Percentiles rank a stretch among this genome's conserved stretches.
Evolutionary conservation across 139 green algal species (phyloP).

Genomic region (Chlamydomonas sp.): DNA sequence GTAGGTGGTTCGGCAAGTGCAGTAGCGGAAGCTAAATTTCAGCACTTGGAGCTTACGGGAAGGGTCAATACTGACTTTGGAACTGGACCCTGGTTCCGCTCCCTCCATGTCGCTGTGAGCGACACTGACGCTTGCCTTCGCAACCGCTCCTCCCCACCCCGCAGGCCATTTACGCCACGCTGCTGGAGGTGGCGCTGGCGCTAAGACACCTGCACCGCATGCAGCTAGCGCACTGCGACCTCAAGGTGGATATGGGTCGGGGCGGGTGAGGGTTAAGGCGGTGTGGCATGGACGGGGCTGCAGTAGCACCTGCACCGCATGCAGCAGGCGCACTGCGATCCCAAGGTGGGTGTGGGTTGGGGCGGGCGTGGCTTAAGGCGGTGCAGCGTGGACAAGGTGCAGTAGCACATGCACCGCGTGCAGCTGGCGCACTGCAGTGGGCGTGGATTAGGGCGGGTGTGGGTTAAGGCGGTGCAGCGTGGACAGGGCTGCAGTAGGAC

Average conservation of each 20-base stretch:
- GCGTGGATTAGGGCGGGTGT: too few relatives aligned
- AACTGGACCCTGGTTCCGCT: not conserved
- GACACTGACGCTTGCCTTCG: not conserved
- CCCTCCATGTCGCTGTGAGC: not conserved
- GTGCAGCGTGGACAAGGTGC: too few relatives aligned
- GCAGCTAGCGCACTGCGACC: conserved; percentile 30
- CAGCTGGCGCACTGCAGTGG: too few relatives aligned
- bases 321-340: not conserved
- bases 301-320: not conserved
- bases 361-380: too few relatives aligned
- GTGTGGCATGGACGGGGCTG: not conserved
- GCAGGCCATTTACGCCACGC: conserved; percentile 46
- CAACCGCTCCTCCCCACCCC: not conserved
- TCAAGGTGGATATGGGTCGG: not conserved
- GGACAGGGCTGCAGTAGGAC: conserved; percentile 10
- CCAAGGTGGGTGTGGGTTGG: too few relatives aligned
- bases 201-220: conserved; percentile 65
- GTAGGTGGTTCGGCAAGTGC: not conserved
- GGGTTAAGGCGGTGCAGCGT: not conserved
- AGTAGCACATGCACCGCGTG: too few relatives aligned
- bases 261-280: not conserved
- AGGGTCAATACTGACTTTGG: not conserved
- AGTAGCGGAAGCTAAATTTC: not conserved
- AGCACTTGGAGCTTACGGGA: not conserved
- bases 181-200: conserved; percentile 56